phyloP scores from a whole-genome alignment of 306 rosid species.

The Rosa multiflora region DNA sequence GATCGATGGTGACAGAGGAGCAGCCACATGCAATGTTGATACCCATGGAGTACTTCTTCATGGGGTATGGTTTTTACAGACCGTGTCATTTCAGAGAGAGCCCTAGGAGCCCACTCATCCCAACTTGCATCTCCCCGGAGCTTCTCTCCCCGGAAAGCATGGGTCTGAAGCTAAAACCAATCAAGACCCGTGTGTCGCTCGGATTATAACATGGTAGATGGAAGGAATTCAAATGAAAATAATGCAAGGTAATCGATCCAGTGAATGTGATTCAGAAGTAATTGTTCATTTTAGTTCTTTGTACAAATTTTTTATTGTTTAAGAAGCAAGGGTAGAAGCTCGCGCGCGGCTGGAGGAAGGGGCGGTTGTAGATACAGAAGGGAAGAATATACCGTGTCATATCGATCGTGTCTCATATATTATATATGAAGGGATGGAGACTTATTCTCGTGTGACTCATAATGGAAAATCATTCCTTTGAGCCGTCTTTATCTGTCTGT shows the following conservation, averaged over 20 bases:
- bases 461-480: slow-evolving; percentile 41
- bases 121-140: slow-evolving; percentile 82
- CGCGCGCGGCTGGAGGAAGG: slow-evolving; percentile 4
- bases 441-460: slow-evolving; percentile 62
- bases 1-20: slow-evolving; percentile 95
- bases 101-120: slow-evolving; percentile 80
- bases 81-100: slow-evolving; percentile 67
- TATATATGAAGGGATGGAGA: slow-evolving; percentile 27
- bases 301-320: slow-evolving; percentile 21
- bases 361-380: slow-evolving; percentile 50
- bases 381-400: slow-evolving; percentile 20
- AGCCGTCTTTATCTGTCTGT: slow-evolving; percentile 35
- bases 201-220: slow-evolving; percentile 26
- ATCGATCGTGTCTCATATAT: background rate
- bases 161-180: slow-evolving; percentile 90
- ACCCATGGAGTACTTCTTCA: slow-evolving; percentile 80
- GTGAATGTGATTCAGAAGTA: slow-evolving; percentile 17
- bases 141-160: slow-evolving; percentile 97
- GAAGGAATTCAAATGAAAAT: slow-evolving; percentile 9
- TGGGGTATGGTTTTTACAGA: slow-evolving; percentile 79
- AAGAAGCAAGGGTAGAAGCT: slow-evolving; percentile 19
- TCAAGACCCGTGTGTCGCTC: slow-evolving; percentile 66
- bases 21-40: slow-evolving; percentile 96
- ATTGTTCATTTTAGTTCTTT: slow-evolving; percentile 14
- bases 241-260: slow-evolving; percentile 13